These are phyloP conservation scores for Plantago rigida DNA, from an alignment of 305 asterid species.

Conservation along the genomic window DNA sequence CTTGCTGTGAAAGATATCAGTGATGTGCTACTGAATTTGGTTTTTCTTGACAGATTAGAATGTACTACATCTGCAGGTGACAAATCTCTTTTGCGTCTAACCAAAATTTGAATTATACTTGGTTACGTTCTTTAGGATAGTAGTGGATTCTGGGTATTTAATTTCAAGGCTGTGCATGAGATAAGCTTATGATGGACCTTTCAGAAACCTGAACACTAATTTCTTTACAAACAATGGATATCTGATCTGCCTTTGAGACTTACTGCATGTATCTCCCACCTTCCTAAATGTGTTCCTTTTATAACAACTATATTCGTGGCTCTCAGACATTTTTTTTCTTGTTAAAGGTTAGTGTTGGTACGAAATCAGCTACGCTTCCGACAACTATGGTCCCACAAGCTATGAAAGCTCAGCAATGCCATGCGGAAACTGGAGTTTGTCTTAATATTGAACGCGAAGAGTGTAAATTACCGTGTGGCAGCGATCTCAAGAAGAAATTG, in stretches of 20 bases:
- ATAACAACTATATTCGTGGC: neutral
- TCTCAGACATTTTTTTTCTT: conserved; percentile 7
- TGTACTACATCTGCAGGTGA: no score
- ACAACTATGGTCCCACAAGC: conserved; percentile 30
- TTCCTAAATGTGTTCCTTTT: conserved; percentile 17
- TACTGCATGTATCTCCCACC: conserved; percentile 13
- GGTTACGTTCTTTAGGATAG: neutral
- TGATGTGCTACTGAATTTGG: no score
- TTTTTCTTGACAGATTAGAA: no score
- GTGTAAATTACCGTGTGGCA: conserved; percentile 65
- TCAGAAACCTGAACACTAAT: conserved; percentile 1
- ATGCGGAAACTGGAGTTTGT: conserved; percentile 33
- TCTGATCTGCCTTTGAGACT: conserved; percentile 20
- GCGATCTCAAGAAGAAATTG: conserved; percentile 45
- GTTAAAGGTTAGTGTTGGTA: conserved; percentile 41
- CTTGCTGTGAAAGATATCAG: neutral
- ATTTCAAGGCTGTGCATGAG: neutral
- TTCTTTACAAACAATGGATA: conserved; percentile 16
- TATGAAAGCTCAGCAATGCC: conserved; percentile 30
- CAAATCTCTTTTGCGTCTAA: no score
- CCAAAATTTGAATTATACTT: no score
- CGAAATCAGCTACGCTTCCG: conserved; percentile 33
- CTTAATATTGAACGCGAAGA: conserved; percentile 55
- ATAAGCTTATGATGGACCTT: conserved; percentile 1
- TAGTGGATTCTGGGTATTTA: neutral